Percentiles rank a stretch among this genome's conserved stretches.
Evolutionary conservation across 2,329 filamentous ascomycete genomes (phyloP).

Genomic region (Cladosporium sp.): DNA sequence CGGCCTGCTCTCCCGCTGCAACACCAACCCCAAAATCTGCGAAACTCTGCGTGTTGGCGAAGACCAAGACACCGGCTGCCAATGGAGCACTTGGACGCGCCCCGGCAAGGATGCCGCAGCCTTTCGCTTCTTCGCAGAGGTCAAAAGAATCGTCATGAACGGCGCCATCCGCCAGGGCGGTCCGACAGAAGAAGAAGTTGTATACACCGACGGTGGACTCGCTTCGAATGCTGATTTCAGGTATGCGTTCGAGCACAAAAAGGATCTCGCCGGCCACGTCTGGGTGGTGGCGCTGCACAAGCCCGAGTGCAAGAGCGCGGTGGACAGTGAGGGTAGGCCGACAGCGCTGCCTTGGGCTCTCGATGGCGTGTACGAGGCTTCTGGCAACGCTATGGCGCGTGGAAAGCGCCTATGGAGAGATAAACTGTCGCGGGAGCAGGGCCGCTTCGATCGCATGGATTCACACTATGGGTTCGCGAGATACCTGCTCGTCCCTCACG

Average conservation of each 20-base stretch:
- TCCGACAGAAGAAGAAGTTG: neutral
- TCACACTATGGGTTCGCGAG: conserved; percentile 24
- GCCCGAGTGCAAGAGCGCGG: conserved; percentile 1
- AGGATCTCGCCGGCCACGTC: conserved; percentile 23
- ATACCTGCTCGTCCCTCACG: conserved; percentile 14
- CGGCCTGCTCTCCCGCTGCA: conserved; percentile 23
- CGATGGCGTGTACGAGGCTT: conserved; percentile 17
- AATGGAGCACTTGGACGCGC: conserved; percentile 18
- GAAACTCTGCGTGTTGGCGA: conserved; percentile 15
- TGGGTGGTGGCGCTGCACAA: conserved; percentile 23
- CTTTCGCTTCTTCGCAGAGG: conserved; percentile 22
- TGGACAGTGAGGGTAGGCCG: neutral
- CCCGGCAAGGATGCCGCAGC: conserved; percentile 23
- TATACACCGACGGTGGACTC: neutral
- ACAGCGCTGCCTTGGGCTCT: conserved; percentile 16
- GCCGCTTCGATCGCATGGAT: conserved; percentile 16
- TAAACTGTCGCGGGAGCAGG: conserved; percentile 1
- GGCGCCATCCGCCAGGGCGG: conserved; percentile 16
- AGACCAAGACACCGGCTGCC: conserved; percentile 22
- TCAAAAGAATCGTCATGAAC: conserved; percentile 21
- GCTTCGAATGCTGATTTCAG: conserved; percentile 3
- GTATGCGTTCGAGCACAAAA: conserved; percentile 11
- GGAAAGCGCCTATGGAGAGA: conserved; percentile 23
- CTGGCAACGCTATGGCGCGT: conserved; percentile 21
- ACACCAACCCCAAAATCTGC: conserved; percentile 2